Conservation (phyloP, 345 rosid genomes). For the Citropsis articulata region DNA sequence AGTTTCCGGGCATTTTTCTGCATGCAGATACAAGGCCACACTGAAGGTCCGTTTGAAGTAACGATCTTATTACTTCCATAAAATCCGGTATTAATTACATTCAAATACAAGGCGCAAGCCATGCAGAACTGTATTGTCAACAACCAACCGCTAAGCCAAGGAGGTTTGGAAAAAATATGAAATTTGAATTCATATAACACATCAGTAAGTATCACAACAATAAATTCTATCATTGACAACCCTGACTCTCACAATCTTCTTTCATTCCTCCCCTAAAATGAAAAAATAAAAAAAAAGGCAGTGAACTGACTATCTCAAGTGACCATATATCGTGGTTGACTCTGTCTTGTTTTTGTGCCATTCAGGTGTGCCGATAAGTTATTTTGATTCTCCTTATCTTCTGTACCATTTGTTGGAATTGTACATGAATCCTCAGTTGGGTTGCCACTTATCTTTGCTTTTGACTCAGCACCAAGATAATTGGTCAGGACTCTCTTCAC, state of each 20-base stretch:
- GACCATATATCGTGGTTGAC: constrained; percentile 40
- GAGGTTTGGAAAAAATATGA: background rate
- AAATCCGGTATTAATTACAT: background rate
- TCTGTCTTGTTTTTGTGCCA: constrained; percentile 21
- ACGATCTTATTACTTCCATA: background rate
- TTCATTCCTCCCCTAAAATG: background rate
- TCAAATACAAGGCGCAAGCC: background rate
- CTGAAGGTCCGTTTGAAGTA: background rate
- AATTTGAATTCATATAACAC: background rate
- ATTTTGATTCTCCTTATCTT: constrained; percentile 21
- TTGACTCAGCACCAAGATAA: constrained; percentile 76
- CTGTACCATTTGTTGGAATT: constrained; percentile 21
- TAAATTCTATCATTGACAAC: background rate
- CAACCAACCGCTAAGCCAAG: background rate
- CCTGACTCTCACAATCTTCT: background rate
- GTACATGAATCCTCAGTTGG: constrained; percentile 38
- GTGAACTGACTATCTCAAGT: constrained; percentile 20
- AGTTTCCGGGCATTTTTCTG: background rate
- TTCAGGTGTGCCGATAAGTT: constrained; percentile 19
- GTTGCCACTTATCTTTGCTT: constrained; percentile 50
- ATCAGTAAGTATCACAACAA: background rate
- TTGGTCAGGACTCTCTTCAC: constrained; percentile 73
- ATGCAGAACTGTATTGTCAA: background rate
- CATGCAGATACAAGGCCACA: too few species aligned
- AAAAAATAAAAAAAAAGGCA: background rate